Evolutionary conservation across 1,284 basidiomycete genomes (phyloP).

Genomic region (Stereum hirsutum): DNA sequence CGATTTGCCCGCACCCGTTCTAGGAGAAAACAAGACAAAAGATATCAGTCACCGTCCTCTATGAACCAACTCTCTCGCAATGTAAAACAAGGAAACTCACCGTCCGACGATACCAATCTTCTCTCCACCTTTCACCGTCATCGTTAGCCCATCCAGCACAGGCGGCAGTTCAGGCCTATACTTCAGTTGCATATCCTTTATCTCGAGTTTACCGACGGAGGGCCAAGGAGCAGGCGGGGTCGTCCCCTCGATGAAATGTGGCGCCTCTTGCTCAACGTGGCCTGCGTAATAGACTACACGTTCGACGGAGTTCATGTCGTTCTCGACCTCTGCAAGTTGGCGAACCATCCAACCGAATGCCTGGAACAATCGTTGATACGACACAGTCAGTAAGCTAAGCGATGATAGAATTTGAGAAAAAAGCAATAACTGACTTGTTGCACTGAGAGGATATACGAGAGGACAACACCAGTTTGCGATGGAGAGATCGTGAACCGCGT

Average conservation of each 20-base stretch:
- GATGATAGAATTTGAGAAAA: background rate
- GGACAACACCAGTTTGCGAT: slow-evolving; percentile 64
- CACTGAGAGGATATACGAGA: slow-evolving; percentile 72
- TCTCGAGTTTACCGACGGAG: slow-evolving; percentile 44
- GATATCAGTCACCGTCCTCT: background rate
- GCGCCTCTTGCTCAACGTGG: slow-evolving; percentile 71
- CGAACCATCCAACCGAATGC: slow-evolving; percentile 79
- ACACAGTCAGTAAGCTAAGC: background rate
- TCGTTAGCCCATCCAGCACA: slow-evolving; percentile 59
- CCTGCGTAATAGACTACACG: slow-evolving; percentile 75
- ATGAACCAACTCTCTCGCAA: no score
- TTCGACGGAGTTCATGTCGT: slow-evolving; percentile 90
- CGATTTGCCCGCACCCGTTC: slow-evolving; percentile 74
- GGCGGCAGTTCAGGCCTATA: slow-evolving; percentile 67
- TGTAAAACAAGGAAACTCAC: slow-evolving; percentile 20
- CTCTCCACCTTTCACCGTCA: slow-evolving; percentile 67
- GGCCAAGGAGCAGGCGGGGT: slow-evolving; percentile 67
- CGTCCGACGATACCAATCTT: slow-evolving; percentile 84
- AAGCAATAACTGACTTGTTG: slow-evolving; percentile 33
- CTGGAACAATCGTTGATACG: slow-evolving; percentile 21
- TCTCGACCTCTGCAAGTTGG: slow-evolving; percentile 81
- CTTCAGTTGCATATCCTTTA: slow-evolving; percentile 55
- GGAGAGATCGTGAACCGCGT: slow-evolving; percentile 71
- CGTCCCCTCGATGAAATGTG: slow-evolving; percentile 51
- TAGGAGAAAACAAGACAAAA: slow-evolving; percentile 15